A percentile compares a stretch with the other conserved stretches of the same genome.
Evolutionary conservation across 2,329 filamentous ascomycete species (phyloP).

Genomic region (Thielaviopsis punctulata): DNA sequence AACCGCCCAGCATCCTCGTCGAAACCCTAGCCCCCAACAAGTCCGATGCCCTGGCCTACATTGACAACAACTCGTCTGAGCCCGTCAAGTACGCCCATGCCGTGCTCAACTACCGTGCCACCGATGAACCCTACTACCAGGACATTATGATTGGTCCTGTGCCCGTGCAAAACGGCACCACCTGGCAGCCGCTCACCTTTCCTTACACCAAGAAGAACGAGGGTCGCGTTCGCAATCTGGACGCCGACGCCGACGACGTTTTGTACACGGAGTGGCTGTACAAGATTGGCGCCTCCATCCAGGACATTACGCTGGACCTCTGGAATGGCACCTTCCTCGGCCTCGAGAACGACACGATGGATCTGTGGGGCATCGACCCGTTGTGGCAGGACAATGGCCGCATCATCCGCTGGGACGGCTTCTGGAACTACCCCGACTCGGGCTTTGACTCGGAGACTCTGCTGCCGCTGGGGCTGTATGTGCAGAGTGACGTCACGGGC

Average conservation of each 20-base stretch:
- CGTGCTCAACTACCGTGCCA: constrained; percentile 28
- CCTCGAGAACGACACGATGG: constrained; percentile 17
- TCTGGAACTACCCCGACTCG: constrained; percentile 22
- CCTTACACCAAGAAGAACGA: constrained; percentile 26
- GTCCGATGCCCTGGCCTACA: constrained; percentile 25
- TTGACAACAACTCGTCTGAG: constrained; percentile 20
- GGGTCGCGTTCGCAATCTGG: constrained; percentile 20
- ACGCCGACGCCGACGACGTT: constrained; percentile 18
- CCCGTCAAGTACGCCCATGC: constrained; percentile 28
- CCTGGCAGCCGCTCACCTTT: constrained; percentile 22
- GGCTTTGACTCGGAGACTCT: constrained; percentile 21
- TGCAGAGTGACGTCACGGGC: constrained; percentile 26
- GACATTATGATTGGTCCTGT: constrained; percentile 34
- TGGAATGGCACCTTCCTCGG: constrained; percentile 22
- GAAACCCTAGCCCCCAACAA: constrained; percentile 33
- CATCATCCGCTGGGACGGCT: constrained; percentile 24
- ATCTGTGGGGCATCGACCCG: constrained; percentile 20
- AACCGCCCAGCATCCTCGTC: constrained; percentile 14
- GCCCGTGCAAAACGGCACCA: constrained; percentile 23
- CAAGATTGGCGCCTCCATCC: constrained; percentile 21
- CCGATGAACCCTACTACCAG: constrained; percentile 24
- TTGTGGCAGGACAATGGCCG: constrained; percentile 24
- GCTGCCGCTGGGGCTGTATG: constrained; percentile 28
- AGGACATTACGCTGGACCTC: constrained; percentile 26
- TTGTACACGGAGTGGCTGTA: constrained; percentile 17